Evolutionary conservation across 768 basidiomycete genomes (phyloP).

Genomic region (Trametes villosa): DNA sequence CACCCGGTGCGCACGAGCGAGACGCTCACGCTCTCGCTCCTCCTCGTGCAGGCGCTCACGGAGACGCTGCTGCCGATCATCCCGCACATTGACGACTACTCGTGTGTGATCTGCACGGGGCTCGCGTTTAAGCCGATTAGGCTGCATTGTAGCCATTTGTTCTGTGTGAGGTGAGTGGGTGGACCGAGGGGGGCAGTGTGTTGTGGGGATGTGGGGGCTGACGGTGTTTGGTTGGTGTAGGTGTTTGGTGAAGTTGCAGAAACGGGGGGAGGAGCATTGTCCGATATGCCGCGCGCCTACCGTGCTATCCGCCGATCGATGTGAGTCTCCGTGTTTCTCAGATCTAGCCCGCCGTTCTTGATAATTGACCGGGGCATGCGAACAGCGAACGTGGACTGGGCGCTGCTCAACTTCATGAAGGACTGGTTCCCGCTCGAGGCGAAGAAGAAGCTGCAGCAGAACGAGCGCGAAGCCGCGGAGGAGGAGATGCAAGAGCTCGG

Average conservation of each 20-base stretch:
- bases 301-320: constrained; percentile 74
- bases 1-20: not conserved
- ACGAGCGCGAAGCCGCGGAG: constrained; percentile 71
- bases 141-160: constrained; percentile 78
- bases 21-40: constrained; percentile 52
- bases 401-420: constrained; percentile 82
- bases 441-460: constrained; percentile 69
- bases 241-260: constrained; percentile 91
- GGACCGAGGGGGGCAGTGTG: not conserved
- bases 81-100: constrained; percentile 82
- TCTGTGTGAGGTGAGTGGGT: constrained; percentile 60
- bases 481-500: constrained; percentile 75
- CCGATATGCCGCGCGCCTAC: constrained; percentile 84
- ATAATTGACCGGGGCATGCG: not conserved
- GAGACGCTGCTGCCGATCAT: constrained; percentile 81
- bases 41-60: constrained; percentile 82
- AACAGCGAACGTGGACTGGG: constrained; percentile 79
- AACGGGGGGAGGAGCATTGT: constrained; percentile 71
- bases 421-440: constrained; percentile 92
- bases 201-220: no score
- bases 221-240: constrained; percentile 28
- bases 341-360: no score
- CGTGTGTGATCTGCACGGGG: constrained; percentile 85
- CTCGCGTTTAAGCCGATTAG: constrained; percentile 94
- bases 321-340: constrained; percentile 47